These are phyloP conservation scores for Pythium guiyangense DNA, from an alignment of 352 stramenopile genomes.

Conservation along the genomic window DNA sequence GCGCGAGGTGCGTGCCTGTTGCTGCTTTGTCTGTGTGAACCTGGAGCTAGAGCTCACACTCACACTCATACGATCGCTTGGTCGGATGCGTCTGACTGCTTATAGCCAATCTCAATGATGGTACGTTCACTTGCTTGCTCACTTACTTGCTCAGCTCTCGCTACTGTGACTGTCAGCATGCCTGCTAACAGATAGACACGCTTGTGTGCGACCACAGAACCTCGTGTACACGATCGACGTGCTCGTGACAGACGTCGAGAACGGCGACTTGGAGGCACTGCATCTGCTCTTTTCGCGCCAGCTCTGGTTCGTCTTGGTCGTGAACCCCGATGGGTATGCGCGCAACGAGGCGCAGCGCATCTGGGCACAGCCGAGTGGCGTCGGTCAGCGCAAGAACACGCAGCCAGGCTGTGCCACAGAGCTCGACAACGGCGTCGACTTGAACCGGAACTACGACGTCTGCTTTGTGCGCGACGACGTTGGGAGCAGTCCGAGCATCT, in stretches of 20 bases:
- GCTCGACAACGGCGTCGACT: conserved; percentile 55
- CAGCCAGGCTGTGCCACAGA: conserved; percentile 27
- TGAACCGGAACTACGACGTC: conserved; percentile 85
- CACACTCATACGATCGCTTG: neutral
- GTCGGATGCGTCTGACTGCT: neutral
- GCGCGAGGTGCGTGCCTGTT: conserved; percentile 44
- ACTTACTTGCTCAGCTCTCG: neutral
- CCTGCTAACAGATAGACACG: neutral
- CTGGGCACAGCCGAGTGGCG: conserved; percentile 30
- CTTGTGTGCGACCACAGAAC: conserved; percentile 29
- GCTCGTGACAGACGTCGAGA: conserved; percentile 47
- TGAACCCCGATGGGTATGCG: conserved; percentile 82
- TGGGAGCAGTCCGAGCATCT: conserved; percentile 61
- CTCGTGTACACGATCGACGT: conserved; percentile 82
- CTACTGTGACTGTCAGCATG: neutral
- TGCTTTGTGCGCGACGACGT: conserved; percentile 62
- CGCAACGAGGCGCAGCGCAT: conserved; percentile 61
- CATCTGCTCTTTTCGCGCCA: conserved; percentile 61
- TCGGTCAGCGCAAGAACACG: conserved; percentile 72
- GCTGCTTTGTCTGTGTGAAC: neutral
- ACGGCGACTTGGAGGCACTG: conserved; percentile 48
- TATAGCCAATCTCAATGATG: conserved; percentile 87
- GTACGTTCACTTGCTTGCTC: conserved; percentile 18
- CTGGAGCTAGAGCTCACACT: neutral
- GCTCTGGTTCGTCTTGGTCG: conserved; percentile 80